These are phyloP conservation scores for Amphirosellinia nigrospora DNA, from an alignment of 495 filamentous ascomycete species.

Conservation along the genomic window DNA sequence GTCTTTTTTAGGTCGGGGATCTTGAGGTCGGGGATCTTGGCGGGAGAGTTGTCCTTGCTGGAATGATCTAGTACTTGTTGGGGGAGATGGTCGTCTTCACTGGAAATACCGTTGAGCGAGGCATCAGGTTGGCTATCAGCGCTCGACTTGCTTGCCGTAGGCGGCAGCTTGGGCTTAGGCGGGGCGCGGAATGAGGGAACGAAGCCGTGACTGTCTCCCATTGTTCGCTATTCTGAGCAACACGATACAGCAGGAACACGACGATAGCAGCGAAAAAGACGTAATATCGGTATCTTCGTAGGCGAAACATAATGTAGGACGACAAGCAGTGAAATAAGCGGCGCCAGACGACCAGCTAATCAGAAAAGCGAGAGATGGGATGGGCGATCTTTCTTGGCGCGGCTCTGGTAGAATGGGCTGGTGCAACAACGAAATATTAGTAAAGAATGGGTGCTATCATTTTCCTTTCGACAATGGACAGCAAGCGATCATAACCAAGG, in stretches of 20 bases:
- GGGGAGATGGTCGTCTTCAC: slow-evolving; percentile 28
- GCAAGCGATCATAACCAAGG: slow-evolving; percentile 8
- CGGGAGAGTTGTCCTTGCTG: slow-evolving; percentile 25
- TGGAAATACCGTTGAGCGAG: slow-evolving; percentile 23
- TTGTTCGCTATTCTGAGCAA: slow-evolving; percentile 55
- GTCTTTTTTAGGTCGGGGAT: slow-evolving; percentile 48
- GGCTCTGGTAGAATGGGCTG: background rate
- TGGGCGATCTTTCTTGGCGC: background rate
- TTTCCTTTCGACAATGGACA: background rate
- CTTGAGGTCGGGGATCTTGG: slow-evolving; percentile 38
- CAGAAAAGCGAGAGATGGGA: background rate
- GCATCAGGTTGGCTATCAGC: slow-evolving; percentile 26
- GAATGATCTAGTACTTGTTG: slow-evolving; percentile 29
- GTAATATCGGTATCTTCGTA: slow-evolving; percentile 78
- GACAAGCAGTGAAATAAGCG: slow-evolving; percentile 6
- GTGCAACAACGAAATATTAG: slow-evolving; percentile 12
- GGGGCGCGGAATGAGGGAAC: slow-evolving; percentile 30
- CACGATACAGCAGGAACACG: slow-evolving; percentile 70
- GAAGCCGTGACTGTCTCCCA: slow-evolving; percentile 48
- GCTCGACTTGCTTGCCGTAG: slow-evolving; percentile 27
- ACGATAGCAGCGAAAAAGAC: slow-evolving; percentile 71
- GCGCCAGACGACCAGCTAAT: slow-evolving; percentile 18
- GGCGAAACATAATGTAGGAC: slow-evolving; percentile 70
- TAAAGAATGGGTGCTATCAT: slow-evolving; percentile 14
- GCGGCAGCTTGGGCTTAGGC: slow-evolving; percentile 32